Evolutionary conservation across 352 stramenopile genomes (phyloP).

Genomic region (Peronospora belbahrii): DNA sequence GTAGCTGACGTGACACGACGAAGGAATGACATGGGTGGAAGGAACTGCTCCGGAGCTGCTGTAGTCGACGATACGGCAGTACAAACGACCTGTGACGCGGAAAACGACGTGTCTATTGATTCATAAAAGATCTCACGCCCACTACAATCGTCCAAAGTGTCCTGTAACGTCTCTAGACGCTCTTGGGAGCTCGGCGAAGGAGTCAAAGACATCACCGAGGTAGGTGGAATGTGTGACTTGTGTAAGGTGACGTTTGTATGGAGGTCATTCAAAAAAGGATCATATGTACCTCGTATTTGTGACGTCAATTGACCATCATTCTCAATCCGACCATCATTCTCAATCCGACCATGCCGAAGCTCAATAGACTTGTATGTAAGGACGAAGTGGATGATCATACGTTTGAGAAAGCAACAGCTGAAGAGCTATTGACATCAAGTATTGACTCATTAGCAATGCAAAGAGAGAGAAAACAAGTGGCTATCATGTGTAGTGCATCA

Average conservation of each 20-base stretch:
- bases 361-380: conserved; percentile 22
- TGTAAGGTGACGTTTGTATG: no score
- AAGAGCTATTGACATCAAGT: conserved; percentile 49
- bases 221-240: conserved; percentile 6
- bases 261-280: conserved; percentile 6
- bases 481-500: conserved; percentile 31
- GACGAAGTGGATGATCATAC: conserved; percentile 18
- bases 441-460: conserved; percentile 29
- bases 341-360: conserved; percentile 31
- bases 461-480: conserved; percentile 23
- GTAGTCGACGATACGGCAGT: not conserved
- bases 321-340: conserved; percentile 9
- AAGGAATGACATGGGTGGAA: conserved; percentile 34
- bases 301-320: conserved; percentile 8
- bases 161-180: conserved; percentile 6
- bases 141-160: not conserved
- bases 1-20: conserved; percentile 20
- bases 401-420: conserved; percentile 19
- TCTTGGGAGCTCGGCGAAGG: conserved; percentile 11
- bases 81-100: not conserved
- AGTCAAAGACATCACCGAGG: conserved; percentile 23
- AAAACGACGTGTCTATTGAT: conserved; percentile 1
- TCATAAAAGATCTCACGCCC: not conserved
- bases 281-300: conserved; percentile 4
- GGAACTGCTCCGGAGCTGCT: conserved; percentile 9